Evolutionary conservation across 441 rosid species (phyloP).

Genomic region (Gossypium lobatum): DNA sequence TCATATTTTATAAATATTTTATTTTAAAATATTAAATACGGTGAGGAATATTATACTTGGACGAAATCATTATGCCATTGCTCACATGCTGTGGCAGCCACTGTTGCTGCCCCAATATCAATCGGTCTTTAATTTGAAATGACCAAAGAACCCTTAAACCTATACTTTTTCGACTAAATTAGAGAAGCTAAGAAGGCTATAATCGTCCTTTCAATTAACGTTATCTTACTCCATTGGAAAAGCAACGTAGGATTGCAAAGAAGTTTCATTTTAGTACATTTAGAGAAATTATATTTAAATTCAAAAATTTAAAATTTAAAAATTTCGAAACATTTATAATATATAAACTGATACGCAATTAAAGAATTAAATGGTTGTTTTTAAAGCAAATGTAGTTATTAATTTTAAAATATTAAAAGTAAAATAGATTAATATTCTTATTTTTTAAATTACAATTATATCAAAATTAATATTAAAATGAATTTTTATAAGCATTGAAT

Average conservation of each 20-base stretch:
- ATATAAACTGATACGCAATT: too few relatives aligned
- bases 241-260: background rate
- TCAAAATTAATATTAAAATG: too few relatives aligned
- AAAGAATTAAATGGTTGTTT: too few relatives aligned
- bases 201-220: background rate
- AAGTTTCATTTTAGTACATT: background rate
- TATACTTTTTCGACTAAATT: background rate
- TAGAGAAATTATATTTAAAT: too few relatives aligned
- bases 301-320: too few relatives aligned
- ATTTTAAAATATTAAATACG: background rate
- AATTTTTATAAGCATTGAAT: too few relatives aligned
- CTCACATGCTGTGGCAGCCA: conserved; percentile 4
- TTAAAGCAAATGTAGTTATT: too few relatives aligned
- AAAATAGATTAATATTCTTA: too few relatives aligned
- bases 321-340: too few relatives aligned
- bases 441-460: too few relatives aligned
- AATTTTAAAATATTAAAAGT: too few relatives aligned
- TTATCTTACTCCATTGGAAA: background rate
- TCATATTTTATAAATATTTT: background rate
- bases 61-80: conserved; percentile 1
- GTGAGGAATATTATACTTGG: background rate
- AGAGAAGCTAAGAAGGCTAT: background rate
- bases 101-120: background rate
- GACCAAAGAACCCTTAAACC: background rate
- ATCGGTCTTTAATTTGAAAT: background rate